A percentile compares a stretch with the other conserved stretches of the same genome.
These are phyloP conservation scores for Coriolopsis trogii DNA, from an alignment of 1,284 basidiomycete genomes.

Conservation along the genomic window DNA sequence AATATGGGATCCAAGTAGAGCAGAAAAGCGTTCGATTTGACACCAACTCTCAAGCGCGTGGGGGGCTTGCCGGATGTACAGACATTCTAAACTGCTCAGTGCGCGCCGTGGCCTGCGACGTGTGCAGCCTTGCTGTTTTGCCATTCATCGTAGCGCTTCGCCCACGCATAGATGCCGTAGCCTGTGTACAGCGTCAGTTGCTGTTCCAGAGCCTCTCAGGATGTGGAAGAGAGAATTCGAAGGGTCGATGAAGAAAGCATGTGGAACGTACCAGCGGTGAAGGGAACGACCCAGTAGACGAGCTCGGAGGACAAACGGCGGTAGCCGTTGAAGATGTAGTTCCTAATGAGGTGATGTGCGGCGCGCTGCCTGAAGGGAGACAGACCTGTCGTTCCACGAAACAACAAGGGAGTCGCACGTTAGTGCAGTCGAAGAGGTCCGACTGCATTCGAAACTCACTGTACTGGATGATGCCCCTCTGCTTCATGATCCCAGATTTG, in stretches of 20 bases:
- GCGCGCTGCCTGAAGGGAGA: conserved; percentile 83
- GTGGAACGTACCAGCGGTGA: conserved; percentile 69
- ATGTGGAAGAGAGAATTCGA: too few relatives aligned
- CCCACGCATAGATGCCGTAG: conserved; percentile 86
- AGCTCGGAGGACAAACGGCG: conserved; percentile 75
- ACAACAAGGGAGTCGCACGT: background rate
- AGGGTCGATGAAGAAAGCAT: background rate
- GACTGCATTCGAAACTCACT: conserved; percentile 56
- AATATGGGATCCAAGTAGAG: background rate
- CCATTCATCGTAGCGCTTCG: conserved; percentile 69
- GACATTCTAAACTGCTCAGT: conserved; percentile 25
- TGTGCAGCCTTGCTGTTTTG: conserved; percentile 85
- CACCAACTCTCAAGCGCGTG: conserved; percentile 9
- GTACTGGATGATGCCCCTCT: conserved; percentile 83
- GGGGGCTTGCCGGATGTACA: conserved; percentile 10
- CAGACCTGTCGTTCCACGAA: conserved; percentile 52
- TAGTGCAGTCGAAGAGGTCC: background rate
- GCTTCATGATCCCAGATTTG: conserved; percentile 64
- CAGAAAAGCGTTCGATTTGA: conserved; percentile 13
- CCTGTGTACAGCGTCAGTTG: conserved; percentile 45
- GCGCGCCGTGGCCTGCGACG: conserved; percentile 44
- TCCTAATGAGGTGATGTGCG: conserved; percentile 69
- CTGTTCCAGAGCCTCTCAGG: too few relatives aligned
- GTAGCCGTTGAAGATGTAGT: conserved; percentile 89
- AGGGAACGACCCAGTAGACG: conserved; percentile 81